Base-by-base conservation (phyloP, 306 rosid species). In the Lathyrus sativus region DNA sequence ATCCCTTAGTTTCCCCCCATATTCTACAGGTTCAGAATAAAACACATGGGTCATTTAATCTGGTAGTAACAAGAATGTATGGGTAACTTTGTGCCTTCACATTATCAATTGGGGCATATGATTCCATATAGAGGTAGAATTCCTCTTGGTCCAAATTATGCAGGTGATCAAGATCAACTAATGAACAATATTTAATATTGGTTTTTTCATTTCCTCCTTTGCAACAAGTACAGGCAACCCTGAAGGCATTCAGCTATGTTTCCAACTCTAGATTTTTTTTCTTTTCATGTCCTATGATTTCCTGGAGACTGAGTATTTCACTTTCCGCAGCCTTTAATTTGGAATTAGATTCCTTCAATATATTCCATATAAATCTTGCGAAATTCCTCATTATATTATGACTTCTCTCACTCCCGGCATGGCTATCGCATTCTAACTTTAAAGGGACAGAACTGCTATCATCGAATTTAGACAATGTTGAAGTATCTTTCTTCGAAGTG, bases 281-380 rank as follows among this genome's bases (percentile, higher is more conserved):
- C 81, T 77, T 83, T 72, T 89, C 92, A 53, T 62, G 6, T 74
- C 31, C 77, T 8, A 89, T 58, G 66, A 78, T 79, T 80, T 85
- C 85, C 68, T 72, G 71, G 7, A 87, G 95, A 73, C 64, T 74
- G 71, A 66, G 62, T 65, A 87, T 80, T 83, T 89, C 87, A 22
- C 43, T 22, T 75, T 87, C 86, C 1, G 91, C 86, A 76, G 55
- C 88, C 92, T 88, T 83, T 5, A 92, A 61, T 70, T 83, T 83
- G 65, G 85, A 75, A 49, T 77, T 86, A 57, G 77, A 82, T 76
- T 87, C 78, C 83, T 88, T 89, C 83, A 89, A 68, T 51, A 73
- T 71, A 67, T 73, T 80, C 96, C 95, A 89, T 62, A 92, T 12
- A 62, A 84, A 84, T 83, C 76, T 87, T 43, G 92, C 75, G 68